Evolutionary conservation across 2,329 filamentous ascomycete genomes (phyloP).

Genomic region (Fusarium phyllophilum): DNA sequence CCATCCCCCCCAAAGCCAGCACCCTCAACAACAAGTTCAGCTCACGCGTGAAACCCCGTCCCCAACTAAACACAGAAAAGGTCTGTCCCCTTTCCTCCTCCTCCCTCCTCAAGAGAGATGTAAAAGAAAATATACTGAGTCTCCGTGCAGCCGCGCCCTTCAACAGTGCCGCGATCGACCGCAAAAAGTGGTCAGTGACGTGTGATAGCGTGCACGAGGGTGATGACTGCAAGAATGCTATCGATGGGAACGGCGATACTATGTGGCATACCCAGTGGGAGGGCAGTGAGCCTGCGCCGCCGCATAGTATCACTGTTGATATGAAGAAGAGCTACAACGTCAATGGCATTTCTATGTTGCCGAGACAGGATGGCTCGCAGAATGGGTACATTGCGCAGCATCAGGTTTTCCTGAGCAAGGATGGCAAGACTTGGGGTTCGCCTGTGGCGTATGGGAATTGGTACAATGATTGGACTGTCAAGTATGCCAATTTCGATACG

Average conservation of each 20-base stretch:
- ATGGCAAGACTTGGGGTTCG: constrained; percentile 11
- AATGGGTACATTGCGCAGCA: constrained; percentile 22
- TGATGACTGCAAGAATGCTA: constrained; percentile 14
- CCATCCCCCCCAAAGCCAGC: background rate
- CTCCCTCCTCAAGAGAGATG: background rate
- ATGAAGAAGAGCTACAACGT: constrained; percentile 17
- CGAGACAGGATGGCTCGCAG: constrained; percentile 15
- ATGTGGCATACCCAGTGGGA: constrained; percentile 29
- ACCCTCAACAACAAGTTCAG: background rate
- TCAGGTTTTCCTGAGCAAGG: constrained; percentile 12
- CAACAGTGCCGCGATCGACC: constrained; percentile 8
- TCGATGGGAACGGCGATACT: background rate
- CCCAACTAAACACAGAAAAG: background rate
- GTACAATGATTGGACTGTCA: constrained; percentile 17
- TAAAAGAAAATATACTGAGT: background rate
- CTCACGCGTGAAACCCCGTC: background rate
- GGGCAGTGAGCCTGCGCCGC: constrained; percentile 3
- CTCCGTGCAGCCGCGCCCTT: constrained; percentile 20
- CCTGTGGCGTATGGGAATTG: constrained; percentile 29
- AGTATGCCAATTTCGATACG: constrained; percentile 32
- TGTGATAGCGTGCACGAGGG: constrained; percentile 19
- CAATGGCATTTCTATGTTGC: constrained; percentile 28
- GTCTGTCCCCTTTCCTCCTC: background rate
- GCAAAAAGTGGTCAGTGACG: constrained; percentile 13
- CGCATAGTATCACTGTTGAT: constrained; percentile 30